Conservation (phyloP, 805 yeast genomes). For the Cyberlindnera misumaiensis region DNA sequence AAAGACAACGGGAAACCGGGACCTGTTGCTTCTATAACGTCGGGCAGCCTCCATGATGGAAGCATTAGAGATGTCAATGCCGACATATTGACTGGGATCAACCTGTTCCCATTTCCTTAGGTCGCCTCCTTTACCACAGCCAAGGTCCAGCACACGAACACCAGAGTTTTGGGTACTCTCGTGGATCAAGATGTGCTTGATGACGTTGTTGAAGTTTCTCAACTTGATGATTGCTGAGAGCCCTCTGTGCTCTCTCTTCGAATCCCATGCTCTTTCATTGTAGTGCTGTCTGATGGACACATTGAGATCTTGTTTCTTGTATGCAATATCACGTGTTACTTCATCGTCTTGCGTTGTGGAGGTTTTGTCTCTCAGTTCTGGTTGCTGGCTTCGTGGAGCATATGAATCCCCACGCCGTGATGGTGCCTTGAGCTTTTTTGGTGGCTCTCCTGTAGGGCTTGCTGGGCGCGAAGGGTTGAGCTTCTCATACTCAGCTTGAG, state of each 20-base stretch:
- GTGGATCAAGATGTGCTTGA: conserved; percentile 78
- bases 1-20: conserved; percentile 72
- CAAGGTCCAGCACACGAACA: conserved; percentile 70
- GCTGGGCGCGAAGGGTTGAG: neutral
- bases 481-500: conserved; percentile 1
- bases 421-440: conserved; percentile 9
- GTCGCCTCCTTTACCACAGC: conserved; percentile 99
- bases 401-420: conserved; percentile 13
- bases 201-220: conserved; percentile 85
- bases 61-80: conserved; percentile 86
- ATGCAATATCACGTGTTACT: conserved; percentile 21
- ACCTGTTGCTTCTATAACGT: conserved; percentile 52
- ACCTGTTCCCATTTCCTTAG: conserved; percentile 81
- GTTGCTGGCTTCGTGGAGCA: neutral
- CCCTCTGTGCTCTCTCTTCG: conserved; percentile 56
- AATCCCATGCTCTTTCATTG: conserved; percentile 71
- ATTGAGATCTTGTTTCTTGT: conserved; percentile 34
- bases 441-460: conserved; percentile 3
- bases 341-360: neutral
- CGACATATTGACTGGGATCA: conserved; percentile 68
- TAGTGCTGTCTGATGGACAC: conserved; percentile 76
- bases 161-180: conserved; percentile 47
- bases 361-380: neutral
- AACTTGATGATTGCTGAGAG: conserved; percentile 80
- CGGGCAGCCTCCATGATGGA: conserved; percentile 79